Conservation (phyloP, 2,329 filamentous ascomycete species). For the Pezicula rhizophila region DNA sequence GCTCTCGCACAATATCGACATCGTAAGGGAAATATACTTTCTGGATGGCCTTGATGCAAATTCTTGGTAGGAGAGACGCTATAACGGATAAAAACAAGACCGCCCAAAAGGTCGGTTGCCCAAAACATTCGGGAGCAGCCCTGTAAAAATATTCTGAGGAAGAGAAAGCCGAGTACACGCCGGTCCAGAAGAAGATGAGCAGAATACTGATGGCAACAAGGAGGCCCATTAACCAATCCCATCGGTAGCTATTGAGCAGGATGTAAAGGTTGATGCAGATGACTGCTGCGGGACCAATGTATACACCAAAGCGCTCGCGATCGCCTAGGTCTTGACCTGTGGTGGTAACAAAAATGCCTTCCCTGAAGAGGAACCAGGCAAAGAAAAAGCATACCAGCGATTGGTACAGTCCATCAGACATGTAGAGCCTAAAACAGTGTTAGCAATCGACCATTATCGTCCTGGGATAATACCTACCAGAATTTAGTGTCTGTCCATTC, state of each 20-base stretch:
- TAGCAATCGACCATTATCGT: constrained; percentile 21
- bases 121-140: constrained; percentile 72
- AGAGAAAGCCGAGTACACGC: constrained; percentile 58
- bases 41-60: constrained; percentile 78
- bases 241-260: constrained; percentile 91
- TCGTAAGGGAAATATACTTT: constrained; percentile 93
- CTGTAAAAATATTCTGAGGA: constrained; percentile 67
- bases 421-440: constrained; percentile 64
- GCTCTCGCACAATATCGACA: constrained; percentile 92
- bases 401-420: constrained; percentile 91
- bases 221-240: constrained; percentile 93
- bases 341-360: constrained; percentile 62
- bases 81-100: constrained; percentile 72
- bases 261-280: constrained; percentile 91
- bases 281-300: constrained; percentile 78
- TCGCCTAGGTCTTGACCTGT: constrained; percentile 74
- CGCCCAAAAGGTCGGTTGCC: constrained; percentile 80
- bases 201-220: constrained; percentile 77
- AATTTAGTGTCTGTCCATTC: constrained; percentile 98
- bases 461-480: constrained; percentile 58
- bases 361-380: constrained; percentile 72
- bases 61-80: constrained; percentile 81
- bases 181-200: constrained; percentile 94
- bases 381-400: constrained; percentile 91
- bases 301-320: constrained; percentile 77